Evolutionary conservation across 305 asterid species (phyloP).

Genomic region (Nicotiana rustica): DNA sequence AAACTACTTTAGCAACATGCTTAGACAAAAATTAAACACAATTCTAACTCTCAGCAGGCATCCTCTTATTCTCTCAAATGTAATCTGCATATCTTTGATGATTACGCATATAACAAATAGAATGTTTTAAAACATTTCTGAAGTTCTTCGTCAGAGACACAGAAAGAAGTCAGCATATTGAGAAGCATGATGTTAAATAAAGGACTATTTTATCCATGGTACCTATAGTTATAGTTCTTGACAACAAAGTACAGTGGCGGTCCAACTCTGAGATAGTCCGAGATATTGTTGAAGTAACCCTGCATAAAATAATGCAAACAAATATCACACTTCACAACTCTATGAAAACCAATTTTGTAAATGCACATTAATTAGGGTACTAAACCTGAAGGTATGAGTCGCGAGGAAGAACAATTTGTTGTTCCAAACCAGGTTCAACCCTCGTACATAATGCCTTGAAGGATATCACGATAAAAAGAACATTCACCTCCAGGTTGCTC

Average conservation of each 20-base stretch:
- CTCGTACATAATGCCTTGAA: constrained; percentile 89
- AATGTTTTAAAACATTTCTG: not conserved
- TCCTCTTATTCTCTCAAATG: too few relatives aligned
- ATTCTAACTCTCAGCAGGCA: too few relatives aligned
- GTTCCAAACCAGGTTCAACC: constrained; percentile 97
- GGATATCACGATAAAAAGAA: constrained; percentile 34
- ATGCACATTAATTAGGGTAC: constrained; percentile 25
- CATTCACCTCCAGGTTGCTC: constrained; percentile 29
- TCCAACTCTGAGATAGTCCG: constrained; percentile 91
- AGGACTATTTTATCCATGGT: constrained; percentile 26
- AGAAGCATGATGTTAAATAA: constrained; percentile 19
- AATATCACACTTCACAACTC: not conserved
- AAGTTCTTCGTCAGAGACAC: not conserved
- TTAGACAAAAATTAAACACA: too few relatives aligned
- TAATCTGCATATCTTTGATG: too few relatives aligned
- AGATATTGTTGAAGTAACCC: constrained; percentile 85
- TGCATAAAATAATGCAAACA: constrained; percentile 46
- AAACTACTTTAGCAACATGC: too few relatives aligned
- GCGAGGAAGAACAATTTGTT: constrained; percentile 96
- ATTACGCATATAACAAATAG: too few relatives aligned
- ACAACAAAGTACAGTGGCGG: constrained; percentile 97
- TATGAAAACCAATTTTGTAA: constrained; percentile 34
- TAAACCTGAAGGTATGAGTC: constrained; percentile 98
- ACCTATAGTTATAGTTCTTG: constrained; percentile 94
- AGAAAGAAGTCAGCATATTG: not conserved